Conservation (phyloP, 1,139 yeast species). For the Hyphopichia fennica region DNA sequence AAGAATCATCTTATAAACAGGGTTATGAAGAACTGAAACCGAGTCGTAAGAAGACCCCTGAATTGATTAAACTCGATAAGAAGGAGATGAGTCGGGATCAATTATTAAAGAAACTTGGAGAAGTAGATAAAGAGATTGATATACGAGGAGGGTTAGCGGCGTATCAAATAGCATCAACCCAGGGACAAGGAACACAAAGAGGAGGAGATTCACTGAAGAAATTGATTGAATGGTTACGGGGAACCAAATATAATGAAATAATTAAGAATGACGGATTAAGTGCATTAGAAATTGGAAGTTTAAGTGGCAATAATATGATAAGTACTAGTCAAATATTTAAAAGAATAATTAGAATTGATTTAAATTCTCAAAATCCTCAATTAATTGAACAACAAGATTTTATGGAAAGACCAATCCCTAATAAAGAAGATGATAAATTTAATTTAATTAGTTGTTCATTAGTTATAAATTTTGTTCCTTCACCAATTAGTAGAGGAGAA, state of each 20-base stretch:
- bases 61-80: constrained; percentile 21
- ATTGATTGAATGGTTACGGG: constrained; percentile 65
- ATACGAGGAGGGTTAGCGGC: constrained; percentile 67
- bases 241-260: constrained; percentile 12
- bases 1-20: constrained; percentile 6
- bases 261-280: constrained; percentile 12
- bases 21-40: constrained; percentile 8
- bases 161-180: constrained; percentile 85
- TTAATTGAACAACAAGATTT: constrained; percentile 76
- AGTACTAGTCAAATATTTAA: constrained; percentile 53
- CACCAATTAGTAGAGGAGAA: constrained; percentile 66
- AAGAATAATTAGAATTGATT: constrained; percentile 64
- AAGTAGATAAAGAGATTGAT: constrained; percentile 58
- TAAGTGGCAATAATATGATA: constrained; percentile 69
- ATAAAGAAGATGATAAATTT: constrained; percentile 43
- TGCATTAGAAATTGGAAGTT: constrained; percentile 82
- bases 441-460: constrained; percentile 77
- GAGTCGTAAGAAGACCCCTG: constrained; percentile 11
- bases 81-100: constrained; percentile 8
- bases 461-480: constrained; percentile 86
- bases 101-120: constrained; percentile 39
- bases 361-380: constrained; percentile 73
- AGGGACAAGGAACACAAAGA: constrained; percentile 72
- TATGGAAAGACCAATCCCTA: constrained; percentile 72
- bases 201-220: constrained; percentile 91